Conservation (phyloP, 2,329 filamentous ascomycete species). For the Paramyrothecium sp. region DNA sequence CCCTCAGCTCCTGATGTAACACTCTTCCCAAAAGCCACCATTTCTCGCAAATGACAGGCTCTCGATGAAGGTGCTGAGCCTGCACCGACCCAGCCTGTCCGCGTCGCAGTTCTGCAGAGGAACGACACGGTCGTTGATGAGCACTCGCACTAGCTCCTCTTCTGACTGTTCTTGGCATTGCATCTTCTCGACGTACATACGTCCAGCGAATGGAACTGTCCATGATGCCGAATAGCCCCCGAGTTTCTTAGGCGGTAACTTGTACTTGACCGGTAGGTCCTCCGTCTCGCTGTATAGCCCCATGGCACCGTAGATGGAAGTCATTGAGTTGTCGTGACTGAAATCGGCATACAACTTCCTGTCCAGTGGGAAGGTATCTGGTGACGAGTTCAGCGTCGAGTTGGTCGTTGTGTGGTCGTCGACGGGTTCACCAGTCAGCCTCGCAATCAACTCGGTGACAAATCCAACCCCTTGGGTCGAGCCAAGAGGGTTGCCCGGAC, state of each 20-base stretch:
- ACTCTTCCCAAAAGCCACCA: conserved; percentile 68
- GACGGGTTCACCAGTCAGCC: conserved; percentile 69
- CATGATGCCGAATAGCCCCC: conserved; percentile 74
- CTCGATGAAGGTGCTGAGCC: conserved; percentile 66
- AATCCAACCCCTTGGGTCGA: conserved; percentile 86
- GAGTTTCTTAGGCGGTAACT: conserved; percentile 49
- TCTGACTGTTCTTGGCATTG: conserved; percentile 46
- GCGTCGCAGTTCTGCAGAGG: conserved; percentile 67
- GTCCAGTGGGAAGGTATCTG: conserved; percentile 71
- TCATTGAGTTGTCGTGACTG: conserved; percentile 88
- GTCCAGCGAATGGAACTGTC: conserved; percentile 77
- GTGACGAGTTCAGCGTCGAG: conserved; percentile 66
- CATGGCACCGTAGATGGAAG: conserved; percentile 70
- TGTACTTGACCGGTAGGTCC: conserved; percentile 48
- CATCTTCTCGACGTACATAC: conserved; percentile 89
- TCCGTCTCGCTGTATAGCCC: conserved; percentile 71
- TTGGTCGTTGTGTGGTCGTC: conserved; percentile 75
- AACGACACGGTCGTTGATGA: conserved; percentile 83
- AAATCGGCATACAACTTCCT: conserved; percentile 80
- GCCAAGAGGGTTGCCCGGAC: conserved; percentile 73
- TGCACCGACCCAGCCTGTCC: conserved; percentile 71
- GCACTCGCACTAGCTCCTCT: conserved; percentile 73
- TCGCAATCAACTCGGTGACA: conserved; percentile 81
- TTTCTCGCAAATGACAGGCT: conserved; percentile 70
- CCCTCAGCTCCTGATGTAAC: background rate